phyloP scores from a whole-genome alignment of 140 eudicot species.

The Erigeron philadelphicus region DNA sequence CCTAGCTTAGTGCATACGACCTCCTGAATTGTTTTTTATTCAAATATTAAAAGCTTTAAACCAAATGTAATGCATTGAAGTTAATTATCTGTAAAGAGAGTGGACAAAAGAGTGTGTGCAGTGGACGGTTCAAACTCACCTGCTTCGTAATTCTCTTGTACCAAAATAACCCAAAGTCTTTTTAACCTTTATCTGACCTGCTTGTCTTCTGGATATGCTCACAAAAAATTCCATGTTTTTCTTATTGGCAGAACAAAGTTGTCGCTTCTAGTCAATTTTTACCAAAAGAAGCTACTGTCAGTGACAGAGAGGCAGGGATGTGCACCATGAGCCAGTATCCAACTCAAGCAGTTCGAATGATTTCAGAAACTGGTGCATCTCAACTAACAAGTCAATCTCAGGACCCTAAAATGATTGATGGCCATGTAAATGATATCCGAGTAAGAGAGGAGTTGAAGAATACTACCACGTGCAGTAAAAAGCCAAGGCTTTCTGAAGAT shows the following conservation, averaged over 20 bases:
- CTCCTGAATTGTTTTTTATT: neutral
- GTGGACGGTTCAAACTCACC: neutral
- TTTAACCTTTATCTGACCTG: neutral
- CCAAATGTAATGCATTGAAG: too few species aligned
- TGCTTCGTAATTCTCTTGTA: neutral
- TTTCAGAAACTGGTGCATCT: conserved; percentile 41
- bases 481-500: conserved; percentile 39
- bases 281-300: conserved; percentile 66
- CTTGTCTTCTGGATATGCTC: neutral
- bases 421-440: conserved; percentile 21
- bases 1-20: too few species aligned
- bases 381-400: conserved; percentile 44
- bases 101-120: neutral
- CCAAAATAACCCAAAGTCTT: neutral
- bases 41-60: too few species aligned
- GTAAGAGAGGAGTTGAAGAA: conserved; percentile 31
- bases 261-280: conserved; percentile 40
- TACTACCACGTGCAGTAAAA: conserved; percentile 39
- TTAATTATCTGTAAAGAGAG: too few species aligned
- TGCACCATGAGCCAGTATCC: conserved; percentile 75
- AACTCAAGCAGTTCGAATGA: conserved; percentile 58
- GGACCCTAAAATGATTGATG: conserved; percentile 27
- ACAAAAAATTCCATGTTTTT: neutral
- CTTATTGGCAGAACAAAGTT: conserved; percentile 50
- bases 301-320: conserved; percentile 66